Base-by-base conservation (phyloP, 176 grass and related monocot species). In the Metroxylon sagu region DNA sequence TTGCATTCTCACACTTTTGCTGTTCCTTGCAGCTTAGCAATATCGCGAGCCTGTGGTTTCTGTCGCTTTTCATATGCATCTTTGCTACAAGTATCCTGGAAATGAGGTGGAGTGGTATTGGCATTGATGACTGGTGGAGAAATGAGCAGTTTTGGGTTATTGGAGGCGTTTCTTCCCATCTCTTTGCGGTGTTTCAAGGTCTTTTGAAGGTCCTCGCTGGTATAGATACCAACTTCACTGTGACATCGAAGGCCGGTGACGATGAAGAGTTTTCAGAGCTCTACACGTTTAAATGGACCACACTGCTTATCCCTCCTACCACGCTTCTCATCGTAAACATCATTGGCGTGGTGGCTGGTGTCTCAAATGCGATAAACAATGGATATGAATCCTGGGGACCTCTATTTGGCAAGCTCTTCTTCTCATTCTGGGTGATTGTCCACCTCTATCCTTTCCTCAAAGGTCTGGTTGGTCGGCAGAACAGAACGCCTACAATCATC, bases 111-210 rank as follows among this genome's bases (percentile, higher is more conserved):
- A 87, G 84, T 68, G 84, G 84, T n/a, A 76, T 82, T 49, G 84
- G 75, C 26, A 82, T 87, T 8, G 75, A 79, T 52, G 84, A 87
- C 50, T 87, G 84, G 84, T 87, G 84, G 84, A 87, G 84, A 43
- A 87, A 87, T 5, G 84, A 87, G 53, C 84, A 87, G 75, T 87
- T 87, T 62, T 87, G 84, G 84, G 84, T 87, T 49, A 82, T 87
- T 16, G 84, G 84, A 51, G 84, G 84, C 21, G 84, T 76, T 60
- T 87, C 84, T 6, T 16, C 84, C 0, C 84, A 87, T 76, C 79
- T 87, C 29, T 87, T 87, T 30, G 84, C 84, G 3, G 68, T 87
- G 48, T 87, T 87, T 54, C 84, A 87, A 62, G 84, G 84, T 0
- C 84, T 87, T 17, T 28, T 87, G 19, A 87, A 87, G 68, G 84